phyloP scores from a whole-genome alignment of 2,329 filamentous ascomycete species.

The Alternaria brassicicola region DNA sequence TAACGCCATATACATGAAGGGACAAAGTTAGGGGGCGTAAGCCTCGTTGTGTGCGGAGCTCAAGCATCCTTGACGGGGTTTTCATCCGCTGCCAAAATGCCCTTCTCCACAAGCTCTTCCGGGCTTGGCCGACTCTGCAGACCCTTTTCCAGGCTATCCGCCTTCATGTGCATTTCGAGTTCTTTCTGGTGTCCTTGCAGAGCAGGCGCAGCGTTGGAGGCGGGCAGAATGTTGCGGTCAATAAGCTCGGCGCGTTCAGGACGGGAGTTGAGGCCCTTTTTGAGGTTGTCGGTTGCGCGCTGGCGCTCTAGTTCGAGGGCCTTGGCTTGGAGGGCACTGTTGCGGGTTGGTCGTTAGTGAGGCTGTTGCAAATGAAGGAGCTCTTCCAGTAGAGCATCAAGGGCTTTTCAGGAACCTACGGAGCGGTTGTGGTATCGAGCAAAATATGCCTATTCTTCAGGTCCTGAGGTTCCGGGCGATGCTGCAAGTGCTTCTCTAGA shows the following conservation, averaged over 20 bases:
- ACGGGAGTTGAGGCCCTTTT: constrained; percentile 67
- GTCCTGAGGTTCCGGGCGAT: constrained; percentile 61
- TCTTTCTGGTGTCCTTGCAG: constrained; percentile 82
- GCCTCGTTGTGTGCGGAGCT: background rate
- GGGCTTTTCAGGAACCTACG: constrained; percentile 54
- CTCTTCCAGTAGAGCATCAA: background rate
- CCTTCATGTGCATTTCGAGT: constrained; percentile 86
- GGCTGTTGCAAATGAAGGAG: background rate
- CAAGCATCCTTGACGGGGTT: constrained; percentile 40
- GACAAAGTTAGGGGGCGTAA: background rate
- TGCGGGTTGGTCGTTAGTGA: constrained; percentile 1
- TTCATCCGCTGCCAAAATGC: constrained; percentile 67
- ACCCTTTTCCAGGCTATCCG: constrained; percentile 85
- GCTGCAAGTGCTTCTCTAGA: constrained; percentile 57
- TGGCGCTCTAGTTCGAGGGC: constrained; percentile 70
- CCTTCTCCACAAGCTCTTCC: constrained; percentile 77
- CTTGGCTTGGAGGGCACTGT: constrained; percentile 66
- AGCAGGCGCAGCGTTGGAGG: constrained; percentile 76
- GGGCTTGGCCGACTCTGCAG: constrained; percentile 77
- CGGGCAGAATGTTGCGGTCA: constrained; percentile 86
- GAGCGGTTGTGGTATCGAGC: constrained; percentile 69
- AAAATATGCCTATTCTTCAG: constrained; percentile 72
- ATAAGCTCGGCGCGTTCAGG: constrained; percentile 76
- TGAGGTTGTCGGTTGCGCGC: constrained; percentile 66
- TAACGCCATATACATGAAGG: constrained; percentile 6